Conservation (phyloP, 140 eudicot species). For the Flaveria floridana region DNA sequence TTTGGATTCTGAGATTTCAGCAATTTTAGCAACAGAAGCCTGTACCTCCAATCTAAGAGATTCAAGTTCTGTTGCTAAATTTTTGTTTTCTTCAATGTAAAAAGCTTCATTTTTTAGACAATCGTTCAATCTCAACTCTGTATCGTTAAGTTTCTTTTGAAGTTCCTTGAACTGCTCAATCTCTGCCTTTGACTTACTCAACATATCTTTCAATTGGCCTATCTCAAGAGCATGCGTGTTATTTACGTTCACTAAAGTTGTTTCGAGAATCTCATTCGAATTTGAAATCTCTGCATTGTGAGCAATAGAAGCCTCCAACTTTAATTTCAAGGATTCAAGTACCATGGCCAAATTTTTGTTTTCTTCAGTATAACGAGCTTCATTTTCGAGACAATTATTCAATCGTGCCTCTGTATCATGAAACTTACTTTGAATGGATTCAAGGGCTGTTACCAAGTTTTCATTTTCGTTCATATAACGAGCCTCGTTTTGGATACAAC, state of each 20-base stretch:
- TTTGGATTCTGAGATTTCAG: slow-evolving; percentile 41
- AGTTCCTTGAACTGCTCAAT: slow-evolving; percentile 30
- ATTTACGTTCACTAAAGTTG: slow-evolving; percentile 29
- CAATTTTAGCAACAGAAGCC: slow-evolving; percentile 36
- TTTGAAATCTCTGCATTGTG: slow-evolving; percentile 43
- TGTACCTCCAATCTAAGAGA: slow-evolving; percentile 45
- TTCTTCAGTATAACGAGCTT: slow-evolving; percentile 42
- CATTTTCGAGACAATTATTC: slow-evolving; percentile 33
- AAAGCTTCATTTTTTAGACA: slow-evolving; percentile 38
- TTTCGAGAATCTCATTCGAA: slow-evolving; percentile 32
- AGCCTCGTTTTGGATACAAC: slow-evolving; percentile 37
- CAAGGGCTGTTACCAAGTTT: slow-evolving; percentile 28
- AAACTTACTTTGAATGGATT: slow-evolving; percentile 45
- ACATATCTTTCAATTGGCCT: slow-evolving; percentile 29
- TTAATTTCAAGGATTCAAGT: slow-evolving; percentile 40
- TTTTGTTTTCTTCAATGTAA: slow-evolving; percentile 44
- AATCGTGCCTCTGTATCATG: slow-evolving; percentile 36
- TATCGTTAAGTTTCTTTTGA: slow-evolving; percentile 39
- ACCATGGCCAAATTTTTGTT: slow-evolving; percentile 35
- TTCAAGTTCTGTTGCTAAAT: slow-evolving; percentile 35
- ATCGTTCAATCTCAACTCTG: slow-evolving; percentile 38
- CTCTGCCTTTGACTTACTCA: slow-evolving; percentile 43
- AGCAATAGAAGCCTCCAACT: slow-evolving; percentile 45
- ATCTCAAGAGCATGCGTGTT: slow-evolving; percentile 20
- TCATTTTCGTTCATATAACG: slow-evolving; percentile 42